Evolutionary conservation across 176 grass and related monocot genomes (phyloP).

Genomic region (Oryza brachyantha): DNA sequence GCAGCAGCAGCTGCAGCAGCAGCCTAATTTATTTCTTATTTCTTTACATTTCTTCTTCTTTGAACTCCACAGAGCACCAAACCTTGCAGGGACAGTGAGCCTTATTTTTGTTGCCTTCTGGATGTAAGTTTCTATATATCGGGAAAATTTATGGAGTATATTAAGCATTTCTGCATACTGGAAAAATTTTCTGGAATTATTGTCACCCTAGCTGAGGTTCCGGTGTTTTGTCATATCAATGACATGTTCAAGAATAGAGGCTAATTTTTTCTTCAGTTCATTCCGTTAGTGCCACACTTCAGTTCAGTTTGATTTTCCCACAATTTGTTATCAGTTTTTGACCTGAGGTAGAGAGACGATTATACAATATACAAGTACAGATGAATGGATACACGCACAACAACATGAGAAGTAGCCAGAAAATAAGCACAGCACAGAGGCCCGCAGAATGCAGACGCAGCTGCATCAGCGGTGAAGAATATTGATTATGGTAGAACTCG

Average conservation of each 20-base stretch:
- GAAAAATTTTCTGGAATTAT: neutral
- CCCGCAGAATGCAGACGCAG: neutral
- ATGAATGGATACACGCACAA: neutral
- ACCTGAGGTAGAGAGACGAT: neutral
- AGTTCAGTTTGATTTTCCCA: neutral
- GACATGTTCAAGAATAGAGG: neutral
- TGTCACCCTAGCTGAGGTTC: neutral
- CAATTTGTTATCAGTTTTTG: neutral
- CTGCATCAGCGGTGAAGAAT: neutral
- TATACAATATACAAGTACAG: neutral
- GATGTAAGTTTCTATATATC: neutral
- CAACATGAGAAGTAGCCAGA: neutral
- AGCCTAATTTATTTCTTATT: neutral
- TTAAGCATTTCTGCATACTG: neutral
- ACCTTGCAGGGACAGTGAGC: neutral
- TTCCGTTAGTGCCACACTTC: neutral
- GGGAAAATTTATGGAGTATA: too few species aligned
- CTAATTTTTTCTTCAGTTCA: neutral
- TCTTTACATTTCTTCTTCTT: too few species aligned
- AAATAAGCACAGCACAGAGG: neutral
- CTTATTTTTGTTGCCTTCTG: neutral
- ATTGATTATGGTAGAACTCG: neutral
- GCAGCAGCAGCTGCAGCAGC: neutral
- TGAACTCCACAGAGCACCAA: neutral
- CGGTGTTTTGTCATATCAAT: neutral